phyloP scores from a whole-genome alignment of 2,329 filamentous ascomycete species.

The Didymella pinodella region DNA sequence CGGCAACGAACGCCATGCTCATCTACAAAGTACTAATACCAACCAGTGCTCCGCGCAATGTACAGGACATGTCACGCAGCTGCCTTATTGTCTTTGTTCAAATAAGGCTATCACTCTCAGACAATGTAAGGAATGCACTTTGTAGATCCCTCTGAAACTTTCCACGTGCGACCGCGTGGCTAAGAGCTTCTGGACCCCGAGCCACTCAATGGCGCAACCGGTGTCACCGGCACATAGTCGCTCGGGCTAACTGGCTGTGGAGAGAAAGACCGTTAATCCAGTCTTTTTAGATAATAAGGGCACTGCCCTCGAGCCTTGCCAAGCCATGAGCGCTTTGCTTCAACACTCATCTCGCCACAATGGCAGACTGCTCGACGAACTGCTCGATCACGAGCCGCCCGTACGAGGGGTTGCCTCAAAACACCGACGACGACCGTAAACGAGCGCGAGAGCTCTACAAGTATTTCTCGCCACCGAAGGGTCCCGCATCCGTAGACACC shows the following conservation, averaged over 20 bases:
- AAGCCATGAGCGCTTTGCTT: background rate
- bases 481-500: constrained; percentile 35
- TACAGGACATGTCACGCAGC: background rate
- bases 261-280: background rate
- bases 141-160: background rate
- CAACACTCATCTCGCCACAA: constrained; percentile 1
- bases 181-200: constrained; percentile 3
- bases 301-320: constrained; percentile 1
- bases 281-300: constrained; percentile 2
- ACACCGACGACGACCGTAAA: constrained; percentile 16
- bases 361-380: constrained; percentile 5
- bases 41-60: background rate
- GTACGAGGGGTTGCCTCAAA: constrained; percentile 9
- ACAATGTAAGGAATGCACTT: background rate
- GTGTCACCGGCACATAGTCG: constrained; percentile 1
- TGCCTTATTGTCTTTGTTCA: background rate
- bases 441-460: constrained; percentile 41
- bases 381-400: constrained; percentile 4
- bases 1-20: background rate
- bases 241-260: constrained; percentile 4
- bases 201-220: background rate
- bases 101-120: background rate
- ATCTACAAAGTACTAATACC: background rate
- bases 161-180: constrained; percentile 7
- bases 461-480: constrained; percentile 33